Conservation (phyloP, 1,284 basidiomycete genomes). For the Gymnopus androsaceus region DNA sequence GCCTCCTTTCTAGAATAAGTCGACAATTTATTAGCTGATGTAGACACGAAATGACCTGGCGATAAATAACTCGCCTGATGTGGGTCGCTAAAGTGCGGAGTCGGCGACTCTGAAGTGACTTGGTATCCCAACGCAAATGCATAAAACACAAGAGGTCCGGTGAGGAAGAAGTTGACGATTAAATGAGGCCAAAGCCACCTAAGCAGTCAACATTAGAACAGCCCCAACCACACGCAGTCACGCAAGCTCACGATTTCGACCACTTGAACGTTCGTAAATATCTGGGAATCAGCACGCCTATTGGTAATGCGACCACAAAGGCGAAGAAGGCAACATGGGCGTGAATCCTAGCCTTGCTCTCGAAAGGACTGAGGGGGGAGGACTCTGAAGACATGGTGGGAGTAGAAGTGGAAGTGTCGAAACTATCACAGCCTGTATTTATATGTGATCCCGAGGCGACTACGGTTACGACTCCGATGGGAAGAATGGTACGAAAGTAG, state of each 20-base stretch:
- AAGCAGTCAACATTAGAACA: too few relatives aligned
- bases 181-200: conserved; percentile 22
- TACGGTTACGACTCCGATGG: too few relatives aligned
- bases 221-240: too few relatives aligned
- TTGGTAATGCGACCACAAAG: conserved; percentile 32
- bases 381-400: neutral
- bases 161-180: conserved; percentile 19
- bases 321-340: conserved; percentile 27
- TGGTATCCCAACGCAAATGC: conserved; percentile 27
- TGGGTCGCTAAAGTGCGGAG: conserved; percentile 9
- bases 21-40: too few relatives aligned
- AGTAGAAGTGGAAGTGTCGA: too few relatives aligned
- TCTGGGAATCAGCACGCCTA: conserved; percentile 32
- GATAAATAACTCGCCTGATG: conserved; percentile 15
- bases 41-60: conserved; percentile 20
- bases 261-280: conserved; percentile 33
- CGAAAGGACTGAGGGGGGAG: conserved; percentile 14
- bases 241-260: conserved; percentile 25
- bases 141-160: conserved; percentile 37
- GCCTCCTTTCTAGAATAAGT: conserved; percentile 37
- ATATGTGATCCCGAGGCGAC: too few relatives aligned
- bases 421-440: too few relatives aligned
- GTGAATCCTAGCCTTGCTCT: conserved; percentile 20
- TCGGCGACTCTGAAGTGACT: neutral
- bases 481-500: too few relatives aligned